Evolutionary conservation across 495 filamentous ascomycete species (phyloP), one percentile per base, ranked within the genome.

Genomic region (Schizothecium vesticola): DNA sequence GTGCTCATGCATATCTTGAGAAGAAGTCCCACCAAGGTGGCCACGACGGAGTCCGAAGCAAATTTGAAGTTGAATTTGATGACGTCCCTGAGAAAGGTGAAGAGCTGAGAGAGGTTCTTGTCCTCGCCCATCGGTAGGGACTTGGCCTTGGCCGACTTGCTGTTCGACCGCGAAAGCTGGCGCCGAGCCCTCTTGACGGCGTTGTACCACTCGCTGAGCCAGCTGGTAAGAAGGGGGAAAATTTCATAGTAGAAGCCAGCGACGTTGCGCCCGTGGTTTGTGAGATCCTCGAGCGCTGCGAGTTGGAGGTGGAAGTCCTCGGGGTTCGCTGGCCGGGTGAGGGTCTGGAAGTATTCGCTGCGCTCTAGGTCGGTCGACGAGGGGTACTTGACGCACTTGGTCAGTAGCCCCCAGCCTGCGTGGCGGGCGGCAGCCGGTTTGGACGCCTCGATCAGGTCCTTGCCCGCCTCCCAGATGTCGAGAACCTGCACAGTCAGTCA

Each of bases 11-110:
- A 95, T 13, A 96, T 90, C 11, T 81, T 82, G 59, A 95, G 85
- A 12, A 92, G 80, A 19, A 86, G 84, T 25, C 85, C 82, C 33
- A 99, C 85, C 61, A 99, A 76, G 10, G 78, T 74, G 64, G 85
- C 85, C 56, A 93, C 83, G 63, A 92, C 89, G 28, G 84, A 82
- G 61, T 91, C 87, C 51, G 85, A 84, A 55, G 92, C 90, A 29
- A 89, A 85, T 67, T 89, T 91, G 75, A 89, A 90, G 77, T 93
- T 94, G 78, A 94, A 90, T 71, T 90, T 93, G 78, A 95, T 89
- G 67, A 95, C 80, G 72, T 93, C 88, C n/a, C 88, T 87, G 28
- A 91, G 84, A 59, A 93, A 91, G 60, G 86, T 82, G 72, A 96
- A 91, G 8, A 96, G 79, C 65, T 87, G 84, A 57, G 83, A 83